Percentiles rank a stretch among this genome's conserved stretches.
phyloP scores from a whole-genome alignment of 768 basidiomycete species.

The Bullera alba region DNA sequence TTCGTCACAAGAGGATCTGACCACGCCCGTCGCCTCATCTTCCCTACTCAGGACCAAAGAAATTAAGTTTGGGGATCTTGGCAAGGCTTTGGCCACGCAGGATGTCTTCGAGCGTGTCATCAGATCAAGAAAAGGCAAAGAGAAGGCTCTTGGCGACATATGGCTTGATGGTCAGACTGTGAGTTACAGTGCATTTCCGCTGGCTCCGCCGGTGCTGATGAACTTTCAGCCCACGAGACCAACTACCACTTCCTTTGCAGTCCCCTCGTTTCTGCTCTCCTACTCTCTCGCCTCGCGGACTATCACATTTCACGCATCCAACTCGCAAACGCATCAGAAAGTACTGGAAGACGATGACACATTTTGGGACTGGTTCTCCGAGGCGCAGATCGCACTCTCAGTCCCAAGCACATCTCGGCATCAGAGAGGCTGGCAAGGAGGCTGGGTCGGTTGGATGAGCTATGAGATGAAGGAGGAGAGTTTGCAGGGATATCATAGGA shows the following conservation, averaged over 20 bases:
- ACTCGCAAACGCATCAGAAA: background rate
- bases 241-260: slow-evolving; percentile 37
- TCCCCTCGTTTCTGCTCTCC: slow-evolving; percentile 37
- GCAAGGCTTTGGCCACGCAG: slow-evolving; percentile 15
- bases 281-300: slow-evolving; percentile 28
- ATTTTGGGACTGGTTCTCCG: slow-evolving; percentile 43
- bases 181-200: slow-evolving; percentile 6
- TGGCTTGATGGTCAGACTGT: slow-evolving; percentile 46
- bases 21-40: background rate
- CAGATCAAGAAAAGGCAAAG: slow-evolving; percentile 25
- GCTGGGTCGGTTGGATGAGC: slow-evolving; percentile 46
- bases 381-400: slow-evolving; percentile 9
- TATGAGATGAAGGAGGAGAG: slow-evolving; percentile 47
- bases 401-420: background rate
- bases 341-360: slow-evolving; percentile 7
- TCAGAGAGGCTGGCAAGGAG: slow-evolving; percentile 32
- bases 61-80: slow-evolving; percentile 18
- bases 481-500: slow-evolving; percentile 33
- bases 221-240: slow-evolving; percentile 28
- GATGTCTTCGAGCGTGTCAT: slow-evolving; percentile 32
- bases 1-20: background rate
- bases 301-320: slow-evolving; percentile 26
- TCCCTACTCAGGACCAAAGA: slow-evolving; percentile 12
- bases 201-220: slow-evolving; percentile 1
- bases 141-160: slow-evolving; percentile 32